phyloP scores from a whole-genome alignment of 805 yeast species.

The Candida khao-thaluensis region DNA sequence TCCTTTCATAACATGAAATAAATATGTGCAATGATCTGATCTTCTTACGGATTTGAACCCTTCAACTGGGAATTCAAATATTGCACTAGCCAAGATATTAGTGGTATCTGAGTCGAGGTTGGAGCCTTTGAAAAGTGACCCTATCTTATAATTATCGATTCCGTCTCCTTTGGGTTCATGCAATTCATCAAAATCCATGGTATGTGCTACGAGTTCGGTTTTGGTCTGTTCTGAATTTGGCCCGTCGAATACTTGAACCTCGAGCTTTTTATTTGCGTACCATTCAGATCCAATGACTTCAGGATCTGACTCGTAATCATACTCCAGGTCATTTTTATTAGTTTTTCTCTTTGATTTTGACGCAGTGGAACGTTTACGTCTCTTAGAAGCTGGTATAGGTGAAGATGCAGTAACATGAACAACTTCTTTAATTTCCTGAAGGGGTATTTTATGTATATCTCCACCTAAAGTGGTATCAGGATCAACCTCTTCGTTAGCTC shows the following conservation, averaged over 20 bases:
- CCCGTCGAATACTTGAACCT: conserved; percentile 49
- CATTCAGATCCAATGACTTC: conserved; percentile 52
- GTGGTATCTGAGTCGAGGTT: conserved; percentile 46
- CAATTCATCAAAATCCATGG: conserved; percentile 53
- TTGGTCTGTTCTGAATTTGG: conserved; percentile 32
- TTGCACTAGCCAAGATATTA: conserved; percentile 65
- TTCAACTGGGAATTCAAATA: conserved; percentile 61
- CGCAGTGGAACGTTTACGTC: neutral
- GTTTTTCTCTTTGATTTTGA: conserved; percentile 7
- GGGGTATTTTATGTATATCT: conserved; percentile 40
- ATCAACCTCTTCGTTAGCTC: conserved; percentile 31
- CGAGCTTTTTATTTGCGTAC: conserved; percentile 43
- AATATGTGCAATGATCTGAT: conserved; percentile 66
- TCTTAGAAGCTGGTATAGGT: neutral
- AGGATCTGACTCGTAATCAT: conserved; percentile 38
- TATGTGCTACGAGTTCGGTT: conserved; percentile 58
- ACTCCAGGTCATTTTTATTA: conserved; percentile 14
- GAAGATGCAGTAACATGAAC: conserved; percentile 45
- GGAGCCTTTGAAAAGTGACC: conserved; percentile 48
- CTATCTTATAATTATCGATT: conserved; percentile 54
- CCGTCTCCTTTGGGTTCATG: conserved; percentile 22
- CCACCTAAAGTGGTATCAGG: conserved; percentile 41
- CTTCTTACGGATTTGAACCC: conserved; percentile 60
- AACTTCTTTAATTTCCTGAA: conserved; percentile 59
- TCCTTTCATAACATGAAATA: conserved; percentile 75